Conservation (phyloP, 192 early-diverging fungal species). For the Backusella tuberculispora region DNA sequence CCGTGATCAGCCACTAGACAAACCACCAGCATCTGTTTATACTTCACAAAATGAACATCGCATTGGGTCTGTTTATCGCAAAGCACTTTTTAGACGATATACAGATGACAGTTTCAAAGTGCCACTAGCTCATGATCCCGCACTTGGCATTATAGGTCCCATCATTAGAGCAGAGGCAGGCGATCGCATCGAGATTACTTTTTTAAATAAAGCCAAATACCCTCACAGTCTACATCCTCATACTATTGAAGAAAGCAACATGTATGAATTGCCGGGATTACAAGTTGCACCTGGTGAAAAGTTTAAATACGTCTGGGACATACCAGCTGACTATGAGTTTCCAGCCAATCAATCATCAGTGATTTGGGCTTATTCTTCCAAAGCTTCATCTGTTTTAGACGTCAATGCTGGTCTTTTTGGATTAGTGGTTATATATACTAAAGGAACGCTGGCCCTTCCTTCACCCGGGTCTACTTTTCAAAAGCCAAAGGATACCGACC, state of each 20-base stretch:
- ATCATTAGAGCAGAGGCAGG: conserved; percentile 45
- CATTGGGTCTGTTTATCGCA: conserved; percentile 43
- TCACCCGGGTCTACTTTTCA: conserved; percentile 26
- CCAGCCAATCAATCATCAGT: conserved; percentile 38
- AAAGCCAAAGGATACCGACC: conserved; percentile 25
- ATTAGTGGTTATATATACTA: conserved; percentile 42
- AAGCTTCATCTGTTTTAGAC: conserved; percentile 31
- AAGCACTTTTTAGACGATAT: conserved; percentile 45
- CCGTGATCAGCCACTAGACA: conserved; percentile 34
- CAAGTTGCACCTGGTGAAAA: conserved; percentile 24
- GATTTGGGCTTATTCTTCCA: conserved; percentile 43
- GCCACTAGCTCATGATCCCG: conserved; percentile 36
- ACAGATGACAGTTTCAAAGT: conserved; percentile 37
- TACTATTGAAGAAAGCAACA: neutral
- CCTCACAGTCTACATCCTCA: conserved; percentile 44
- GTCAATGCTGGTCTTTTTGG: conserved; percentile 45
- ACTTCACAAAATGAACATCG: conserved; percentile 29
- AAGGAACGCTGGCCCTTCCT: conserved; percentile 27
- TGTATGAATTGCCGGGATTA: neutral
- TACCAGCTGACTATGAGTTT: conserved; percentile 27
- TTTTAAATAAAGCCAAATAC: conserved; percentile 38
- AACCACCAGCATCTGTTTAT: conserved; percentile 33
- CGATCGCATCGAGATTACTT: conserved; percentile 36
- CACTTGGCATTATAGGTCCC: conserved; percentile 44
- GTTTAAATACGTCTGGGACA: conserved; percentile 45